Percentiles rank a stretch among this genome's conserved stretches.
These are phyloP conservation scores for Leccinum barrowsii DNA, from an alignment of 768 basidiomycete species.

Conservation along the genomic window DNA sequence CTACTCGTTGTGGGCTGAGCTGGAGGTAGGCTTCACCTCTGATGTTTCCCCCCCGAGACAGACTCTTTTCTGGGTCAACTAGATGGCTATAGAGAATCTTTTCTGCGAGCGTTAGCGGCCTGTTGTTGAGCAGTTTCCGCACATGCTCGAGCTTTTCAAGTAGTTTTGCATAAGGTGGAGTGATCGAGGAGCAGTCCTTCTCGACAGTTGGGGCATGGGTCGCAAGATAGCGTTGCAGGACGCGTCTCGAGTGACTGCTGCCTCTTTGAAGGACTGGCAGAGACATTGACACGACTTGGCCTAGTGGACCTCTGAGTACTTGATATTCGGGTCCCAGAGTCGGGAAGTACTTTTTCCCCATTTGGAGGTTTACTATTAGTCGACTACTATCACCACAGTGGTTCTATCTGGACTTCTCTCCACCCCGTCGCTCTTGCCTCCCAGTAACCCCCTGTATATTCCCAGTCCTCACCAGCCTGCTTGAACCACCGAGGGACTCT, in stretches of 20 bases:
- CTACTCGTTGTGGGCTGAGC: slow-evolving; percentile 87
- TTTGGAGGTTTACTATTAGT: neutral
- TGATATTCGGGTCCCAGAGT: neutral
- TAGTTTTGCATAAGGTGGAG: slow-evolving; percentile 77
- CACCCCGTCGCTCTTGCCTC: slow-evolving; percentile 65
- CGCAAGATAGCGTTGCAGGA: slow-evolving; percentile 33
- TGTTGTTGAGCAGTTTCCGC: slow-evolving; percentile 59
- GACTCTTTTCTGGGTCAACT: slow-evolving; percentile 67
- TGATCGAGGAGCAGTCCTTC: slow-evolving; percentile 70
- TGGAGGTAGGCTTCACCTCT: slow-evolving; percentile 90
- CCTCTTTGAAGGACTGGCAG: slow-evolving; percentile 18
- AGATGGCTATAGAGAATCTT: slow-evolving; percentile 97
- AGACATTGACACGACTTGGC: slow-evolving; percentile 16
- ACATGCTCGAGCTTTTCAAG: slow-evolving; percentile 68
- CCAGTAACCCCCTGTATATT: slow-evolving; percentile 81
- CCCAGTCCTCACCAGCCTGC: slow-evolving; percentile 66
- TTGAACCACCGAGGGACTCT: slow-evolving; percentile 72
- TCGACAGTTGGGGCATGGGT: slow-evolving; percentile 40
- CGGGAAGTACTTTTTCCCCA: neutral
- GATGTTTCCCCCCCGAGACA: slow-evolving; percentile 62
- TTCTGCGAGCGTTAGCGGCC: slow-evolving; percentile 91
- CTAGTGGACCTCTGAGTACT: neutral
- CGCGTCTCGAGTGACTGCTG: slow-evolving; percentile 10
- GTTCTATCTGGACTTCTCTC: slow-evolving; percentile 45
- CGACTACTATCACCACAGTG: slow-evolving; percentile 51